phyloP scores from a whole-genome alignment of 257 asterid species.

The Solanum microdontum region DNA sequence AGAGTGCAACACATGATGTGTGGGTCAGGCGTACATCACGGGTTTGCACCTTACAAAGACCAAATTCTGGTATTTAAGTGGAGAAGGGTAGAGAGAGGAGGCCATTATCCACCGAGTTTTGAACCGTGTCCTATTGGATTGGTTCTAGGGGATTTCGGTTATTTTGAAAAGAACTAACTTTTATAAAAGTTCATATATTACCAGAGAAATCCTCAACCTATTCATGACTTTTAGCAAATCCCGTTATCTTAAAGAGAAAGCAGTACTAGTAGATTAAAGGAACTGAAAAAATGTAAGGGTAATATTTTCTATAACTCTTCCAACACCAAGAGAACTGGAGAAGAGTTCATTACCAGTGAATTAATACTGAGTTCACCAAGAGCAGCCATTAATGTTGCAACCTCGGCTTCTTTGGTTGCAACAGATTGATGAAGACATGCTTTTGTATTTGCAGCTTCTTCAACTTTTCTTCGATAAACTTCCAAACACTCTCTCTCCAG shows the following conservation, averaged over 20 bases:
- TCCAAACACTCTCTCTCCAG: not conserved
- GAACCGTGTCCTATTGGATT: not conserved
- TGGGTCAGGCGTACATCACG: not conserved
- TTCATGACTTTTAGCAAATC: not conserved
- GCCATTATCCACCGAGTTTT: not conserved
- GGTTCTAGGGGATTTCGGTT: not conserved
- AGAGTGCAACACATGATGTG: not conserved
- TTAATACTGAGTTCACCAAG: slow-evolving; percentile 9
- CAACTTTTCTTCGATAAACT: not conserved
- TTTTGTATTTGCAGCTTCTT: not conserved
- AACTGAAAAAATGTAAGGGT: not conserved
- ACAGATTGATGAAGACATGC: not conserved
- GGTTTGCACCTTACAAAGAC: not conserved
- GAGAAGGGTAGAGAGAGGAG: not conserved
- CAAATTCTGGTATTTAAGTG: not conserved
- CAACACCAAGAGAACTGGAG: not conserved
- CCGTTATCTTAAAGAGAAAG: not conserved
- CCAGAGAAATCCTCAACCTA: not conserved
- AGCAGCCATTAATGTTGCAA: slow-evolving; percentile 7
- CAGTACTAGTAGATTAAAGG: not conserved
- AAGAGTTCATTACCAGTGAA: not conserved
- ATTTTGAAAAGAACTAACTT: not conserved
- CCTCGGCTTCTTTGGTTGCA: not conserved
- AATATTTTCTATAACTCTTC: not conserved
- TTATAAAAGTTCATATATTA: not conserved